phyloP scores from a whole-genome alignment of 2,329 filamentous ascomycete species.

The Elsinoe necatrix region DNA sequence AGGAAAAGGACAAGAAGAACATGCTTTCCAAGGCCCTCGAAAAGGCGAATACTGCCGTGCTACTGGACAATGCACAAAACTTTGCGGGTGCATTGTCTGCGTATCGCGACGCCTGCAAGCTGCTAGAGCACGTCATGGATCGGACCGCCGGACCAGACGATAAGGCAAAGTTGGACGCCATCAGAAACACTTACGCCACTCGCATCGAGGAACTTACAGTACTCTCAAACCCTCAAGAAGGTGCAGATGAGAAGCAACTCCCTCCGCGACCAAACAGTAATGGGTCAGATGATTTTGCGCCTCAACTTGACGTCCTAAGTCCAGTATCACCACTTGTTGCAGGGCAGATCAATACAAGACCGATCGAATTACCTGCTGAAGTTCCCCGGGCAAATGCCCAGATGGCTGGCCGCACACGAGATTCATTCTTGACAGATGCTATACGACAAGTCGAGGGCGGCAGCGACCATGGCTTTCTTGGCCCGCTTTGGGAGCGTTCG shows the following conservation, averaged over 20 bases:
- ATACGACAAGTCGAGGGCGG: conserved; percentile 34
- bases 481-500: conserved; percentile 20
- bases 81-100: conserved; percentile 84
- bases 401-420: conserved; percentile 21
- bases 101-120: conserved; percentile 80
- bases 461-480: conserved; percentile 17
- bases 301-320: conserved; percentile 10
- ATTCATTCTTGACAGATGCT: conserved; percentile 35
- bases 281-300: conserved; percentile 27
- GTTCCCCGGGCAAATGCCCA: background rate
- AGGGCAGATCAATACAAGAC: background rate
- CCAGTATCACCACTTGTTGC: conserved; percentile 11
- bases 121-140: conserved; percentile 79
- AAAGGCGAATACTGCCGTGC: conserved; percentile 90
- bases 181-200: conserved; percentile 82
- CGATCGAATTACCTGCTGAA: background rate
- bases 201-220: conserved; percentile 79
- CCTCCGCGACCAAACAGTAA: conserved; percentile 61
- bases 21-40: conserved; percentile 95
- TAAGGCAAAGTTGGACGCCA: conserved; percentile 80
- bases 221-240: conserved; percentile 38
- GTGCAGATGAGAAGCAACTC: conserved; percentile 59
- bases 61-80: conserved; percentile 93
- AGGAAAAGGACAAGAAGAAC: conserved; percentile 61
- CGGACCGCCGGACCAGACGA: conserved; percentile 81